Evolutionary conservation across 345 rosid species (phyloP).

Genomic region (Salix purpurea): DNA sequence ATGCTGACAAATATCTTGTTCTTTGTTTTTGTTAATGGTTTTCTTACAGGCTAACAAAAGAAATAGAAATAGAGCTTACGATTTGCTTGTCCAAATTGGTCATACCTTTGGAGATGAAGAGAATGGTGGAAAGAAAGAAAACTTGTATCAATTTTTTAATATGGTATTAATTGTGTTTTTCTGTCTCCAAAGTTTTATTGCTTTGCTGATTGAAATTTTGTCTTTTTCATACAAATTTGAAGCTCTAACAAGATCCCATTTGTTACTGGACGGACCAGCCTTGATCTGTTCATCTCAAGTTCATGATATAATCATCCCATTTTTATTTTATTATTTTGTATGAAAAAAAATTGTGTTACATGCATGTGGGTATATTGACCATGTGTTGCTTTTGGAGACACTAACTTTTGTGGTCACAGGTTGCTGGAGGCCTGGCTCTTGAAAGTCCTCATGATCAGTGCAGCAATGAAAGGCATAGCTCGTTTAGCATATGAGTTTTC

Average conservation of each 20-base stretch:
- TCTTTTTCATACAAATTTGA: not conserved
- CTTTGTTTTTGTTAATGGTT: not conserved
- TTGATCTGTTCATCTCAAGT: not conserved
- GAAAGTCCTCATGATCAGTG: constrained; percentile 97
- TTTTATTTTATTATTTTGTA: too few species aligned
- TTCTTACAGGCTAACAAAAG: constrained; percentile 68
- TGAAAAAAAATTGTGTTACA: not conserved
- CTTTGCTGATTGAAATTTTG: not conserved
- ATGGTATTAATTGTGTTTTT: constrained; percentile 44
- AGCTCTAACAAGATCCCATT: constrained; percentile 1
- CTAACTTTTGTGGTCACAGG: constrained; percentile 37
- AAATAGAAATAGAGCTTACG: constrained; percentile 93
- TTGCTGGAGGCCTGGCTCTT: constrained; percentile 92
- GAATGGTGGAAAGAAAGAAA: constrained; percentile 70
- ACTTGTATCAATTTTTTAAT: constrained; percentile 66
- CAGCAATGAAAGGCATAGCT: constrained; percentile 91
- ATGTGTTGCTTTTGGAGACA: not conserved
- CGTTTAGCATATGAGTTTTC: constrained; percentile 92
- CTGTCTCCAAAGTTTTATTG: not conserved
- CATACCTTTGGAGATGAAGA: constrained; percentile 89
- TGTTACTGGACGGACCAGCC: not conserved
- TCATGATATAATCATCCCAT: not conserved
- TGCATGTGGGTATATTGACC: not conserved
- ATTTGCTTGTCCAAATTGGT: constrained; percentile 87
- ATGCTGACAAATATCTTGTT: not conserved